Percentiles rank a stretch among this genome's conserved stretches.
Conservation (phyloP, 345 rosid genomes). For the Brassica nigra region DNA sequence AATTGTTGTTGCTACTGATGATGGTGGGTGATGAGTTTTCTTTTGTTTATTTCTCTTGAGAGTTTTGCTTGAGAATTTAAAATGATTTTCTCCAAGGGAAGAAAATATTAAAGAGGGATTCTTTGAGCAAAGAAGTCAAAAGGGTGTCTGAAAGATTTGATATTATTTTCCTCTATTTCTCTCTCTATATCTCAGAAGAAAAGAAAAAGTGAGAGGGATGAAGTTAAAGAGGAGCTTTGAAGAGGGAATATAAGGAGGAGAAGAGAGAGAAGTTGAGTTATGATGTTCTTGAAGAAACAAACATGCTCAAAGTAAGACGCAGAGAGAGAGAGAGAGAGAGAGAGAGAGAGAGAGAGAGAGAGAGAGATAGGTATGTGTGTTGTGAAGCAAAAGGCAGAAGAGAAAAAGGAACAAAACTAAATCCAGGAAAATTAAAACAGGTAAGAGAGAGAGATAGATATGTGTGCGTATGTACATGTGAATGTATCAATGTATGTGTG, state of each 20-base stretch:
- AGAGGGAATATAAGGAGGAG: constrained; percentile 23
- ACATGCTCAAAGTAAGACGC: constrained; percentile 49
- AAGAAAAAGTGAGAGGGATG: constrained; percentile 26
- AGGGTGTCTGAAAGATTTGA: constrained; percentile 44
- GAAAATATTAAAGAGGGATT: constrained; percentile 29
- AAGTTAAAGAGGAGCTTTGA: constrained; percentile 41
- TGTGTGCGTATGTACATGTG: constrained; percentile 16
- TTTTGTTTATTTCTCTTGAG: constrained; percentile 23
- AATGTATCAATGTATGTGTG: constrained; percentile 15
- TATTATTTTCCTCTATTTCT: constrained; percentile 35
- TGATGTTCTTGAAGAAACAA: constrained; percentile 46
- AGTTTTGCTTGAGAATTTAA: constrained; percentile 28
- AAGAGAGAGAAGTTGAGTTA: constrained; percentile 35
- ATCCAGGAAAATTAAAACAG: constrained; percentile 36
- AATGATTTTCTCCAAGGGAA: constrained; percentile 16
- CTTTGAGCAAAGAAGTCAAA: constrained; percentile 43
- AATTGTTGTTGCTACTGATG: background rate
- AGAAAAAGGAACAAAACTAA: constrained; percentile 40
- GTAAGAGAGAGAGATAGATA: constrained; percentile 41
- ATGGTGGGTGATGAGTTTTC: constrained; percentile 2
- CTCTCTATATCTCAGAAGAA: constrained; percentile 26
- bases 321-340: constrained; percentile 6
- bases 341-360: constrained; percentile 7
- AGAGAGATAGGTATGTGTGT: constrained; percentile 42
- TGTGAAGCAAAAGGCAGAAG: constrained; percentile 45